A percentile compares a stretch with the other conserved stretches of the same genome.
Conservation (phyloP, 2,329 filamentous ascomycete genomes). For the Talaromyces amestolkiae region DNA sequence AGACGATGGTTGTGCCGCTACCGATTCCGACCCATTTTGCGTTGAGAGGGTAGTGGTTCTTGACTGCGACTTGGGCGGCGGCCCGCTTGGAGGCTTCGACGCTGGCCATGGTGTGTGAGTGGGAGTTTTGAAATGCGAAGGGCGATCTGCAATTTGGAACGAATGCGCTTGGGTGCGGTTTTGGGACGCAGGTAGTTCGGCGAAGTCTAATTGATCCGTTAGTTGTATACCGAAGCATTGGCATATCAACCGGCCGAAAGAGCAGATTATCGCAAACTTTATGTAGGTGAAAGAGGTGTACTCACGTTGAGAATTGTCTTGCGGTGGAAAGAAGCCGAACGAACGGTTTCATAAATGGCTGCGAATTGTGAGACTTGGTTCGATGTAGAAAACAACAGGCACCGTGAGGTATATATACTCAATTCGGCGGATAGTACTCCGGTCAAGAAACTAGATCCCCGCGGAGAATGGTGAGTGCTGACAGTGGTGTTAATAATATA, state of each 20-base stretch:
- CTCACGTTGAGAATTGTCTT: constrained; percentile 7
- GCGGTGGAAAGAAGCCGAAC: constrained; percentile 2
- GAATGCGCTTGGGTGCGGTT: background rate
- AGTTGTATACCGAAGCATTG: background rate
- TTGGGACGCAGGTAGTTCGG: background rate
- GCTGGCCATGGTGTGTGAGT: constrained; percentile 31
- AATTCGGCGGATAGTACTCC: background rate
- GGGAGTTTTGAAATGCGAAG: background rate
- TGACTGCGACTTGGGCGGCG: constrained; percentile 58
- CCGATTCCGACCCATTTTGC: constrained; percentile 63
- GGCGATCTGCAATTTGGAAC: background rate
- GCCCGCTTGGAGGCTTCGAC: constrained; percentile 61
- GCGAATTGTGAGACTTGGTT: background rate
- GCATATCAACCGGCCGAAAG: background rate
- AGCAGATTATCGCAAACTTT: background rate
- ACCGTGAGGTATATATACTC: background rate
- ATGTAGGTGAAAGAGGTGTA: background rate
- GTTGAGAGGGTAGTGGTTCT: constrained; percentile 58
- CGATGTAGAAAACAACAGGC: background rate
- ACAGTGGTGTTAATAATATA: background rate
- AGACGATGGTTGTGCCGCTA: constrained; percentile 64
- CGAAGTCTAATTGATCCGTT: background rate
- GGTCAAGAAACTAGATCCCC: background rate
- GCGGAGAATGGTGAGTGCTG: background rate
- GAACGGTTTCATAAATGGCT: constrained; percentile 10